These are phyloP conservation scores for Pythium apleroticum DNA, from an alignment of 352 stramenopile genomes.

Conservation along the genomic window DNA sequence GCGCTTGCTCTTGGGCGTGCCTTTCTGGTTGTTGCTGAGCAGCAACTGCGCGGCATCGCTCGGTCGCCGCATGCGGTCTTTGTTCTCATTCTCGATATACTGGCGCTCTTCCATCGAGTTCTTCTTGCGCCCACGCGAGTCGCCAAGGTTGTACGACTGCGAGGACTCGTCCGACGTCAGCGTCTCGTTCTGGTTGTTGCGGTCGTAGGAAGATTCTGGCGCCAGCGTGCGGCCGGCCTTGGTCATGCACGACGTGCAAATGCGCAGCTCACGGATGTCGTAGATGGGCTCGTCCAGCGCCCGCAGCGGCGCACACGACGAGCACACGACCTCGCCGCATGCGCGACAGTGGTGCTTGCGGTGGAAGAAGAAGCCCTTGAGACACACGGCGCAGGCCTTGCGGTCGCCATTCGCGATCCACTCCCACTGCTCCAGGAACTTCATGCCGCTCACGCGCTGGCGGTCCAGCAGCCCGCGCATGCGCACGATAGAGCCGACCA, in stretches of 20 bases:
- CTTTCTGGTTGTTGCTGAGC: conserved; percentile 23
- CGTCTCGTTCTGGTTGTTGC: conserved; percentile 32
- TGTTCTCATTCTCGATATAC: conserved; percentile 54
- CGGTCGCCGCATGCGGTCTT: conserved; percentile 42
- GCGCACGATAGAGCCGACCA: conserved; percentile 43
- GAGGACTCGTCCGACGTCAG: conserved; percentile 57
- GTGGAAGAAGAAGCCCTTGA: conserved; percentile 72
- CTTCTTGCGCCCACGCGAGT: conserved; percentile 29
- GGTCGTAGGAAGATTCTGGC: conserved; percentile 13
- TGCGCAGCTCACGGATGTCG: conserved; percentile 61
- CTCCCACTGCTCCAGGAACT: conserved; percentile 77
- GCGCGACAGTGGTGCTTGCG: conserved; percentile 73
- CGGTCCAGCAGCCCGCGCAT: conserved; percentile 55
- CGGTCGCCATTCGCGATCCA: conserved; percentile 74
- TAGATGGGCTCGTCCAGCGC: conserved; percentile 71
- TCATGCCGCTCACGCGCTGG: conserved; percentile 62
- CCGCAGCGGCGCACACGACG: conserved; percentile 52
- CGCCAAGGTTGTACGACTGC: conserved; percentile 47
- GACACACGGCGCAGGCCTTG: conserved; percentile 70
- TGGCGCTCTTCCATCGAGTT: conserved; percentile 63
- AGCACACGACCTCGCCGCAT: conserved; percentile 75
- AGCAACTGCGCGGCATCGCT: conserved; percentile 35
- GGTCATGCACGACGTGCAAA: conserved; percentile 59
- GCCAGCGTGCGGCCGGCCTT: conserved; percentile 25
- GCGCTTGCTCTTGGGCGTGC: conserved; percentile 23